These are phyloP conservation scores for Camellia lanceoleosa DNA, from an alignment of 148 eudicot species.

Conservation along the genomic window DNA sequence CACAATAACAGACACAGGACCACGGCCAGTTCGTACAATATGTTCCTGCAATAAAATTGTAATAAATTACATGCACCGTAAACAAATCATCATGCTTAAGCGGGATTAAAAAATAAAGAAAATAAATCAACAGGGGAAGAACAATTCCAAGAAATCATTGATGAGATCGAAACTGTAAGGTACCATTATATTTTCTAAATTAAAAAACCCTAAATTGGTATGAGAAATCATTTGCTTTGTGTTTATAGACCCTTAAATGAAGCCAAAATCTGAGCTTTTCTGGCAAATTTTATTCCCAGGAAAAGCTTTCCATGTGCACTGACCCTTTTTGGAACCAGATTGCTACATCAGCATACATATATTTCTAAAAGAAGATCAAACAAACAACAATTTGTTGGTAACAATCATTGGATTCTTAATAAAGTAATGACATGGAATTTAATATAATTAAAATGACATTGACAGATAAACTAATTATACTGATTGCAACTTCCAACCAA, in stretches of 20 bases:
- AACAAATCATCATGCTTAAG: background rate
- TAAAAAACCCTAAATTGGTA: background rate
- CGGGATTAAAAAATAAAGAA: background rate
- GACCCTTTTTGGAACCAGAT: conserved; percentile 24
- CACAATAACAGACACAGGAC: conserved; percentile 87
- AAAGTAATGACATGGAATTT: conserved; percentile 8
- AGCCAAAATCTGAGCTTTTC: conserved; percentile 2
- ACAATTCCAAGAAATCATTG: background rate
- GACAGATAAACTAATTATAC: conserved; percentile 11
- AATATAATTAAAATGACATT: conserved; percentile 6
- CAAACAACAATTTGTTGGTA: conserved; percentile 13
- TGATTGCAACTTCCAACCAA: conserved; percentile 24
- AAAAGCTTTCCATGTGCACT: conserved; percentile 37
- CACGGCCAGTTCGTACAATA: conserved; percentile 63
- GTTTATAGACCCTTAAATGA: conserved; percentile 19
- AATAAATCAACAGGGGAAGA: background rate
- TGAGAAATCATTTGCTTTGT: background rate
- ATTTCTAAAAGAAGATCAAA: conserved; percentile 14
- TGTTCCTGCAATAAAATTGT: conserved; percentile 61
- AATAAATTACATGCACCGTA: background rate
- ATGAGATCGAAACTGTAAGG: background rate
- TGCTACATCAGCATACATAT: conserved; percentile 20
- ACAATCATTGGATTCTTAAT: conserved; percentile 14
- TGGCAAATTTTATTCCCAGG: conserved; percentile 28
- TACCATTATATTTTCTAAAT: background rate